These are phyloP conservation scores for Akanthomyces muscarius DNA, from an alignment of 2,329 filamentous ascomycete genomes.

Conservation along the genomic window DNA sequence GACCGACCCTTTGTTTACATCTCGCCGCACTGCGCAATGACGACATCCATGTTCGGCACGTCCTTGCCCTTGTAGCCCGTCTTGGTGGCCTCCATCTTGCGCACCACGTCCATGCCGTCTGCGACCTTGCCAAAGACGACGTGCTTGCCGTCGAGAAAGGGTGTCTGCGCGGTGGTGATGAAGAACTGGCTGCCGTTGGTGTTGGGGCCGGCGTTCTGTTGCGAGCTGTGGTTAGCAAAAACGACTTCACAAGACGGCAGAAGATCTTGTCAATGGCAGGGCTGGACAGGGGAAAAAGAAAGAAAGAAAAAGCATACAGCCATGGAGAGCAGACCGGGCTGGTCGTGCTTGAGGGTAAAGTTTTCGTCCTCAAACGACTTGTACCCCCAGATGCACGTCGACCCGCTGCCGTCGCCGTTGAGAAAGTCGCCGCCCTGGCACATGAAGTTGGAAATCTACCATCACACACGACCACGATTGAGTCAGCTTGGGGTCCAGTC, in stretches of 20 bases:
- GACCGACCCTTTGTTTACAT: conserved; percentile 54
- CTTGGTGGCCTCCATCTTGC: conserved; percentile 88
- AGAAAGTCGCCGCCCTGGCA: conserved; percentile 95
- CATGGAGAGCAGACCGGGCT: conserved; percentile 83
- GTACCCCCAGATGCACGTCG: conserved; percentile 80
- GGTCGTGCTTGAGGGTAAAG: conserved; percentile 74
- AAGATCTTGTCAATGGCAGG: too few species aligned
- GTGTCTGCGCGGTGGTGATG: conserved; percentile 83
- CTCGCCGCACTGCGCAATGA: conserved; percentile 84
- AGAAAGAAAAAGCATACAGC: conserved; percentile 57
- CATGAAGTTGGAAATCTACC: conserved; percentile 92
- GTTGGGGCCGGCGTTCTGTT: conserved; percentile 81
- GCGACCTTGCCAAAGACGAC: conserved; percentile 91
- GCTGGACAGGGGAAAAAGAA: neutral
- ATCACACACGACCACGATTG: too few species aligned
- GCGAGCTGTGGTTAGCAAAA: neutral
- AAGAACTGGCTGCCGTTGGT: conserved; percentile 98
- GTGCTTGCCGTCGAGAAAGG: conserved; percentile 88
- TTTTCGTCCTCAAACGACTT: conserved; percentile 88
- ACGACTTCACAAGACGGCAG: too few species aligned
- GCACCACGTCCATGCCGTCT: conserved; percentile 84
- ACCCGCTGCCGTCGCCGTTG: conserved; percentile 88
- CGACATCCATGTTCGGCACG: conserved; percentile 78
- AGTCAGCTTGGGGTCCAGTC: too few species aligned
- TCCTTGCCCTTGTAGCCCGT: conserved; percentile 71